Base-by-base conservation (phyloP, 305 asterid genomes). In the Fraxinus baroniana region DNA sequence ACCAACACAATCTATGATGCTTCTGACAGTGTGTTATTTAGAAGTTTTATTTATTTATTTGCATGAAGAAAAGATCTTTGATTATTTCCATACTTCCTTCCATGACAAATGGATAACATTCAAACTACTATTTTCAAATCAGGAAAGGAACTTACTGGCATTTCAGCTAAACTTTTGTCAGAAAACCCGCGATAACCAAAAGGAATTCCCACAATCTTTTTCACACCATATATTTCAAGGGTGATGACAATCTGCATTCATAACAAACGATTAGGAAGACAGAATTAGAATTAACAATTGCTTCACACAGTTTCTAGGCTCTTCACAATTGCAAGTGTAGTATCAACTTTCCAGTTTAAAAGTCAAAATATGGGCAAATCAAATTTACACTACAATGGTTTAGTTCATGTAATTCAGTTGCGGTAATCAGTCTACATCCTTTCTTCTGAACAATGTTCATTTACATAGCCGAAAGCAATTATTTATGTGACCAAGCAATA, bases 131-230 rank as follows among this genome's bases (percentile, higher is more conserved):
- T 77, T 74, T 80, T 30, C 30, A 66, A 49, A 72, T 76, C 55
- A 79, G 82, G 18, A 72, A 73, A 72, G 71, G 75, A 84, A 91
- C 98, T 88, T 86, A 95, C 99, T 20, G 92, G 95, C 95, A 94
- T 93, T 90, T 94, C 98, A 74, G 88, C 83, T 84, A 92, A 91
- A 74, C 80, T 92, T 70, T 76, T 55, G 82, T 93, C 96, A 30
- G 94, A 85, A 89, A 93, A 94, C 33, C 98, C 98, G 62, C 99
- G 99, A 88, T 95, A 95, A 44, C 99, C 99, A 85, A 88, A 95
- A 62, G 99, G 99, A 85, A 95, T 93, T 81, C 99, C 99, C 30
- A 91, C 91, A 30, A 95, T 93, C 91, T 90, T 88, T 81, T 92
- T 93, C 87, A 93, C 99, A 28, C 99, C 99, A 87, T 95, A 95